Conservation (phyloP, 106 monocot species). For the Xerophyta viscosa region DNA sequence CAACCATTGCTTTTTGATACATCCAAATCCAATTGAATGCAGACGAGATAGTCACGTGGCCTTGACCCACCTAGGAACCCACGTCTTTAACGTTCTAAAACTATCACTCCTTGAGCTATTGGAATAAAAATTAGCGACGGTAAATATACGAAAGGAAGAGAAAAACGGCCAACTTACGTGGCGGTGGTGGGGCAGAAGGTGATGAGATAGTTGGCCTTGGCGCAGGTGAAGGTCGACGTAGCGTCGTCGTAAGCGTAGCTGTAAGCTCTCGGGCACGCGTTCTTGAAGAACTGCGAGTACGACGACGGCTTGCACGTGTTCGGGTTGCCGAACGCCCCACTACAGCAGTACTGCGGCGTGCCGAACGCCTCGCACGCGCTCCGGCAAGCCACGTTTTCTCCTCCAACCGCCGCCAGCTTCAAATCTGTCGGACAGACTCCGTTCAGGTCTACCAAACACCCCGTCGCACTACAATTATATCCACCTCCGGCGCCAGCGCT, state of each 20-base stretch:
- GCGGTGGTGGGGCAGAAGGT: slow-evolving; percentile 80
- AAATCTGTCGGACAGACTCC: slow-evolving; percentile 62
- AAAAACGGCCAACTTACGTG: slow-evolving; percentile 20
- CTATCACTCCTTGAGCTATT: no score
- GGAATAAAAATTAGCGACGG: background rate
- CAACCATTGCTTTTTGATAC: no score
- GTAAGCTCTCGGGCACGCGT: slow-evolving; percentile 76
- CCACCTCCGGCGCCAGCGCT: no score
- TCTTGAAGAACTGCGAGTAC: slow-evolving; percentile 91
- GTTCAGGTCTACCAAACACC: slow-evolving; percentile 69
- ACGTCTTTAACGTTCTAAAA: no score
- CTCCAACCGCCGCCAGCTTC: slow-evolving; percentile 37
- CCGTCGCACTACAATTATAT: slow-evolving; percentile 41
- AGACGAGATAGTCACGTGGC: no score
- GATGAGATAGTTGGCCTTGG: slow-evolving; percentile 48
- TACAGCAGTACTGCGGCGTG: slow-evolving; percentile 73
- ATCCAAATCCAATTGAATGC: no score
- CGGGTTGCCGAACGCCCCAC: slow-evolving; percentile 73
- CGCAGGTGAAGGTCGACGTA: slow-evolving; percentile 87
- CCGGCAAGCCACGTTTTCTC: slow-evolving; percentile 52
- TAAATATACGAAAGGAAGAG: background rate
- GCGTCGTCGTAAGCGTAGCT: slow-evolving; percentile 94
- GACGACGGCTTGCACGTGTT: slow-evolving; percentile 67
- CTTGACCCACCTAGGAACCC: no score
- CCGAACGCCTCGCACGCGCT: slow-evolving; percentile 95